Evolutionary conservation across 345 rosid genomes (phyloP), one percentile per base, ranked within the genome.

Genomic region (Populus simonii): DNA sequence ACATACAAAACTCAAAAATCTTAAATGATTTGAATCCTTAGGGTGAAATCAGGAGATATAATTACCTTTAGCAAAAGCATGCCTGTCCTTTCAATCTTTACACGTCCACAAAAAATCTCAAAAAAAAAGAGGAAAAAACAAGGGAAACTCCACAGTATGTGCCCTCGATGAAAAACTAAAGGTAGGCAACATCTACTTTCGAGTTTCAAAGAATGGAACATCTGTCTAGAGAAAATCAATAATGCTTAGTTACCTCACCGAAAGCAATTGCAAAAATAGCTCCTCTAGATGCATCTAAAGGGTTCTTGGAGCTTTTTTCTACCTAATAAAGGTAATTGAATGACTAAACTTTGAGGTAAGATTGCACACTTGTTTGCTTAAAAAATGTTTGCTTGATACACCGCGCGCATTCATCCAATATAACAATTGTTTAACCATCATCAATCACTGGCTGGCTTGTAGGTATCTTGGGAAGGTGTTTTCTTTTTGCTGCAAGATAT

Each of bases 1-100:
- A 45, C 3, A 35, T 20, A 6, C 17, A 13, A 7, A 55, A 7
- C 41, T 20, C n/a, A n/a, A 70, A n/a, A 70, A 74, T 41, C 41
- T 63, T 17, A 43, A 65, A 74, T 11, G 25, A 68, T 38, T 35
- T 23, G 63, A 31, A 20, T 45, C 62, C 22, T 63, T 6, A 5
- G 7, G 13, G 41, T 45, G 18, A 68, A 66, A 65, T 75, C 49
- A 15, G 10, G 33, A 25, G 22, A 70, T 70, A 23, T 33, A 33
- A 4, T 61, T 51, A 6, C 22, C 74, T 59, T 70, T 69, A 55
- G 10, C 20, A 62, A 71, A 78, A 71, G 25, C 63, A 22, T 27
- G 53, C 12, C 65, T 62, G 72, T 61, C 75, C 73, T 66, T 71
- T n/a, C 65, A 45, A 49, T 41, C 78, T 75, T 67, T 75, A 66